Conservation (phyloP, 176 grass and related monocot genomes). For the Carex cristatella region DNA sequence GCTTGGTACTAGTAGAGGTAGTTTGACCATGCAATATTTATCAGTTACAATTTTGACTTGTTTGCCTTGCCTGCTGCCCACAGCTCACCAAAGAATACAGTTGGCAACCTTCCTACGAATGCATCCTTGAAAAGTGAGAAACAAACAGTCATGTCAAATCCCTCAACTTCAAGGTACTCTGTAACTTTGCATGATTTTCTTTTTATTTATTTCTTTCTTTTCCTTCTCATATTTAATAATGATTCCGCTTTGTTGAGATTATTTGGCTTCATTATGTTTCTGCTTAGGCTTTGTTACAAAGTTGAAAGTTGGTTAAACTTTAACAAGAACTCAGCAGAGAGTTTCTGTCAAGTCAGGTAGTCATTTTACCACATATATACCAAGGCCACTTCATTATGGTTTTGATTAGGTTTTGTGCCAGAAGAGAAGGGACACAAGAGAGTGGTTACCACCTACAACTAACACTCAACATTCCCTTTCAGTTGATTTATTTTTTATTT, state of each 20-base stretch:
- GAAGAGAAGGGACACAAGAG: not conserved
- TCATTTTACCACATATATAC: too few species aligned
- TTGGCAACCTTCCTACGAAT: slow-evolving; percentile 22
- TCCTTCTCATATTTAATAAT: not conserved
- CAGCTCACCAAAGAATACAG: slow-evolving; percentile 28
- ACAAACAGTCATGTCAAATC: slow-evolving; percentile 43
- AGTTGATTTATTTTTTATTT: slow-evolving; percentile 11
- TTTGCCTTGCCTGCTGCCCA: slow-evolving; percentile 27
- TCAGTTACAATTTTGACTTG: not conserved
- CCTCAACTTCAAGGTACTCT: slow-evolving; percentile 11
- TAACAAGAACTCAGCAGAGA: not conserved
- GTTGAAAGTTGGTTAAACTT: not conserved
- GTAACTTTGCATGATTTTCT: not conserved
- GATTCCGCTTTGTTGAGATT: not conserved
- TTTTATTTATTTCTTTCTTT: not conserved
- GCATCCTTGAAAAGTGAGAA: slow-evolving; percentile 26
- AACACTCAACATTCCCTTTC: not conserved
- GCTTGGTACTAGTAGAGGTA: slow-evolving; percentile 12
- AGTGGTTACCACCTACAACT: not conserved
- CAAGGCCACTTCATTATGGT: not conserved
- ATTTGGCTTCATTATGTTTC: not conserved
- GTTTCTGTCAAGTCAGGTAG: not conserved
- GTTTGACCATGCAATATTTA: slow-evolving; percentile 13
- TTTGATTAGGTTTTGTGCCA: not conserved
- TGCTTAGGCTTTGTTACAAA: not conserved